Base-by-base conservation (phyloP, 2,329 filamentous ascomycete species). In the Conoideocrella luteorostrata region DNA sequence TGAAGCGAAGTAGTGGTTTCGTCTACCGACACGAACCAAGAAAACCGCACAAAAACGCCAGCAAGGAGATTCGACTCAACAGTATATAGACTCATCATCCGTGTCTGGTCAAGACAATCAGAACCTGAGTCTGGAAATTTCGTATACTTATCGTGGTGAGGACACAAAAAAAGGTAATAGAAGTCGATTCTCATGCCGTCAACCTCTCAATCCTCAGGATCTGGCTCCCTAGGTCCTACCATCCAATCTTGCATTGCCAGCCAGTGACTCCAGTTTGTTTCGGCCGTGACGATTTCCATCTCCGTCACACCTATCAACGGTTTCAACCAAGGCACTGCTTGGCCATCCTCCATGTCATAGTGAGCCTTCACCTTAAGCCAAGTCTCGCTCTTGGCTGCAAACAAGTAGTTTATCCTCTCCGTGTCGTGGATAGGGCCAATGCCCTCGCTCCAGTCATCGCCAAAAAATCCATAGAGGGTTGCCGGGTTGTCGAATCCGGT, bases 171-270 rank as follows among this genome's bases (percentile, higher is more conserved):
- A n/a, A n/a, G n/a, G n/a, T n/a, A n/a, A n/a, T n/a, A n/a, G n/a
- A n/a, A n/a, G n/a, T n/a, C n/a, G 32, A 34, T 17, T 13, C 33
- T 22, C 33, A 11, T 30, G 23, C 17, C 18, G 32, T 2, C 17
- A 9, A 22, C 30, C 17, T n/a, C 9, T 18, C 11, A 37, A 24
- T 50, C 51, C 21, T 56, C 55, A 24, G 84, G 86, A 24, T 84
- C 83, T 48, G 87, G 71, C 2, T n/a, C n/a, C n/a, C n/a, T n/a
- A n/a, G 87, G 86, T 2, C 90, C 90, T n/a, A 96, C 71, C 89
- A 95, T 95, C 91, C 91, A 97, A 63, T 96, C 91, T 64, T 95
- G 88, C 88, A 96, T 94, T 11, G 88, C 88, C 24, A 96, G 69
- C 91, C 91, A 97, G 56, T 91, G 84, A 60, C 88, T 94, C 93